Base-by-base conservation (phyloP, 1,284 basidiomycete species). In the Malassezia japonica region DNA sequence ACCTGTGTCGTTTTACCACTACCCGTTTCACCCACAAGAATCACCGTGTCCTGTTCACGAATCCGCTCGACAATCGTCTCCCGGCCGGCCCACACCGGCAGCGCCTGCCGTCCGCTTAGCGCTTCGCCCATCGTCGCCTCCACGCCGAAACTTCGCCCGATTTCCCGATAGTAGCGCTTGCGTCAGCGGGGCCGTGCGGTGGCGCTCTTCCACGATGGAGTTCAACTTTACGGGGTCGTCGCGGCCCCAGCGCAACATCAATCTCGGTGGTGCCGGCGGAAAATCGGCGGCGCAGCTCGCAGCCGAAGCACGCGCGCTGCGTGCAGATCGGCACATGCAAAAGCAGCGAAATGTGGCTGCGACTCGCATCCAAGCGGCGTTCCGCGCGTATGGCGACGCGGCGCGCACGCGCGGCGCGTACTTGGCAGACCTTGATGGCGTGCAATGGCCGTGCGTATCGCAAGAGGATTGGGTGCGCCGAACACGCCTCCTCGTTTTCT, bases 21-120 rank as follows among this genome's bases (percentile, higher is more conserved):
- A 31, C 92, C 94, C 0, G 92, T 98, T 76, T 98, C 92, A 46
- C 91, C 92, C 15, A 98, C 78, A 21, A 98, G 79, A 44, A 98
- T 83, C 1, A 86, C 85, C 3, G 94, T 88, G 71, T 94, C 86
- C 73, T 92, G 82, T 38, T 80, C 76, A 36, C 79, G 75, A 1
- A 70, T 57, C 8, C 55, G 56, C 3, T 62, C 48, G 4, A 67
- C 45, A 49, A 56, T 48, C 33, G 45, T 56, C 33, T 65, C 49
- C 28, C 61, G 60, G 16, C 63, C 67, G 0, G 61, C 58, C 40
- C 55, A 54, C 32, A 72, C 65, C 31, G 70, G 68, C 6, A 72
- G 59, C 10, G 31, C 20, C 3, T 32, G 13, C 20, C 24, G 16
- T 20, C 28, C 31, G 5, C 42, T 28, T 31, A 18, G 27, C 21